phyloP scores from a whole-genome alignment of 73 alveolate genomes.

The Symbiodinium pilosum region DNA sequence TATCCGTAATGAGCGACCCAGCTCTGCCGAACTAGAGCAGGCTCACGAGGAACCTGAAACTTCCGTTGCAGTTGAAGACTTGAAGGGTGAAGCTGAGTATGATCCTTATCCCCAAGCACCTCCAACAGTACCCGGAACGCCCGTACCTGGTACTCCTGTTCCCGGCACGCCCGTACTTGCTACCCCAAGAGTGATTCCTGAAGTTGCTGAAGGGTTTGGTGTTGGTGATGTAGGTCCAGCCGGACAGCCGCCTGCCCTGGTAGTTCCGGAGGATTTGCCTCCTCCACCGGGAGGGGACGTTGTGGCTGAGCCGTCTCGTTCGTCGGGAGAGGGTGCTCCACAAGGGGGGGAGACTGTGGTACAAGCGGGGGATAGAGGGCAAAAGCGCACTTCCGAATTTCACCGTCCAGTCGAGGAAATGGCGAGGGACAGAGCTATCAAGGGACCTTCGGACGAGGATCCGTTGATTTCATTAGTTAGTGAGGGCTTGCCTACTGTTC shows the following conservation, averaged over 20 bases:
- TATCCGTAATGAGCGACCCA: background rate
- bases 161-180: background rate
- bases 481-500: background rate
- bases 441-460: background rate
- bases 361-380: background rate
- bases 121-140: too few relatives aligned
- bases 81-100: background rate
- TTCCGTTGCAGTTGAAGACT: background rate
- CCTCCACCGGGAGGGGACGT: background rate
- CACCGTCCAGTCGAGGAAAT: too few relatives aligned
- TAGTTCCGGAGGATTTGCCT: background rate
- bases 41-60: background rate
- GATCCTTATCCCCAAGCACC: too few relatives aligned
- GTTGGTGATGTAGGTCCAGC: too few relatives aligned
- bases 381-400: too few relatives aligned
- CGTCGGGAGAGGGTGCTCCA: too few relatives aligned
- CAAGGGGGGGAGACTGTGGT: too few relatives aligned
- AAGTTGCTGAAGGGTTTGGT: background rate
- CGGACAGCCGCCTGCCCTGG: too few relatives aligned
- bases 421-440: background rate
- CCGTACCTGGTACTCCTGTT: too few relatives aligned
- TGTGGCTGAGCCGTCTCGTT: too few relatives aligned
- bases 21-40: background rate
- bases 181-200: background rate
- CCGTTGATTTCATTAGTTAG: background rate